Evolutionary conservation across 208 protist species (phyloP).

Genomic region (Leptomonas seymouri): DNA sequence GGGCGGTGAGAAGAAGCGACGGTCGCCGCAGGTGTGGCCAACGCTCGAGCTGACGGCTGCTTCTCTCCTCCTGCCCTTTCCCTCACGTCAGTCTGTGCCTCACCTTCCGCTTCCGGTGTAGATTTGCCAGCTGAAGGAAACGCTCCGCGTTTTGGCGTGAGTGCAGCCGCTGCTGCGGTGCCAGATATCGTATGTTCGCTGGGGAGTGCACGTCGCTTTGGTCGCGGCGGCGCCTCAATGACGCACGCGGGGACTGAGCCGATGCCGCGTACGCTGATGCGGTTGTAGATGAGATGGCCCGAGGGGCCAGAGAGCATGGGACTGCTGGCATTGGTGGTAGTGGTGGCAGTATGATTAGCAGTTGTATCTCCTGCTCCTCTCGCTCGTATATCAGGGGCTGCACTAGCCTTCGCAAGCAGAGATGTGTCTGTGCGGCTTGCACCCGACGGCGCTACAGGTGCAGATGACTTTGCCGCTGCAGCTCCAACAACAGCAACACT

Average conservation of each 20-base stretch:
- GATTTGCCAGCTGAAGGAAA: background rate
- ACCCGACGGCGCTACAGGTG: no score
- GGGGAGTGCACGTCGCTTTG: conserved; percentile 19
- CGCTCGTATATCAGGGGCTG: no score
- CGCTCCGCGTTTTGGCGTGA: no score
- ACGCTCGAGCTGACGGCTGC: background rate
- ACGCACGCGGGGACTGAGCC: conserved; percentile 25
- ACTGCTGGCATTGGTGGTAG: background rate
- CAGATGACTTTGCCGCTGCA: no score
- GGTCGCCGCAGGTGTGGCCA: background rate
- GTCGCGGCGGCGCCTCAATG: conserved; percentile 20
- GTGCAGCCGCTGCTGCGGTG: background rate
- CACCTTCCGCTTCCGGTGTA: background rate
- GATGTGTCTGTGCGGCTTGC: background rate
- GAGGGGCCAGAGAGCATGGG: background rate
- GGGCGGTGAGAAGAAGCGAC: background rate
- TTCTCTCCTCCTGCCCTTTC: background rate
- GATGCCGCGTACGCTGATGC: conserved; percentile 21
- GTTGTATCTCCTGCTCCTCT: background rate
- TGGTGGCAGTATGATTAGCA: background rate
- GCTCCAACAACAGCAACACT: no score
- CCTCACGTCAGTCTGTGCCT: no score
- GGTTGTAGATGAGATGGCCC: conserved; percentile 22
- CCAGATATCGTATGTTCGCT: conserved; percentile 16
- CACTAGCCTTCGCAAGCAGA: no score